A percentile compares a stretch with the other conserved stretches of the same genome.
Conservation (phyloP, 208 protist genomes). For the Trypanosoma platydactyli region DNA sequence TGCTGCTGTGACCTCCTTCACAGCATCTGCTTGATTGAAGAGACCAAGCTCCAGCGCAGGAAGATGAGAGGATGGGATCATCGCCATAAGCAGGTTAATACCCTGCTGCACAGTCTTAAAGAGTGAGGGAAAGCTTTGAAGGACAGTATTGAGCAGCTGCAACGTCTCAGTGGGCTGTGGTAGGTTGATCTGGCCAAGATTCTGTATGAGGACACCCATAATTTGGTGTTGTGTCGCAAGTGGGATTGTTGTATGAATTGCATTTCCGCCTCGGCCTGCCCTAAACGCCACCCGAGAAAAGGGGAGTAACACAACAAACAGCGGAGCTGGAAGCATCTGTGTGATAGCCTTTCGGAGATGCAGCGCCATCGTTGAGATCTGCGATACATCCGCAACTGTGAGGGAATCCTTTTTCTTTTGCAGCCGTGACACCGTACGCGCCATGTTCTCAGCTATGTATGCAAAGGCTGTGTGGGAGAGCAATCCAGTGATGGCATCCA, state of each 20-base stretch:
- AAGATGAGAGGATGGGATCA: conserved; percentile 64
- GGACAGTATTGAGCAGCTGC: conserved; percentile 66
- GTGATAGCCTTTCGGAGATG: conserved; percentile 60
- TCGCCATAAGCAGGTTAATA: conserved; percentile 72
- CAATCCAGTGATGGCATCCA: conserved; percentile 68
- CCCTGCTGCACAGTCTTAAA: conserved; percentile 88
- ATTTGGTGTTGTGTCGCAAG: conserved; percentile 89
- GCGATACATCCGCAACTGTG: conserved; percentile 56
- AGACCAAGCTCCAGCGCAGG: conserved; percentile 58
- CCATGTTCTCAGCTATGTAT: conserved; percentile 56
- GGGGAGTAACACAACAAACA: conserved; percentile 73
- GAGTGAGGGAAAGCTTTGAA: conserved; percentile 78
- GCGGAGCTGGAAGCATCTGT: conserved; percentile 79
- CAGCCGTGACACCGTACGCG: conserved; percentile 52
- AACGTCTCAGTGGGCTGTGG: conserved; percentile 66
- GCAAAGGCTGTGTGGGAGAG: conserved; percentile 60
- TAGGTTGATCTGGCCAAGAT: conserved; percentile 66
- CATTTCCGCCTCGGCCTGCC: conserved; percentile 69
- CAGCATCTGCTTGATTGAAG: conserved; percentile 64
- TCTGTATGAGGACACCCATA: conserved; percentile 81
- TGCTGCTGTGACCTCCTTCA: conserved; percentile 73
- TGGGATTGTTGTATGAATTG: conserved; percentile 77
- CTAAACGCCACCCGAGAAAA: conserved; percentile 86
- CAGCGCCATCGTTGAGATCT: conserved; percentile 60
- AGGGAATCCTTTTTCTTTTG: conserved; percentile 43